Conservation (phyloP, 2,329 filamentous ascomycete species). For the Fusarium vanettenii region DNA sequence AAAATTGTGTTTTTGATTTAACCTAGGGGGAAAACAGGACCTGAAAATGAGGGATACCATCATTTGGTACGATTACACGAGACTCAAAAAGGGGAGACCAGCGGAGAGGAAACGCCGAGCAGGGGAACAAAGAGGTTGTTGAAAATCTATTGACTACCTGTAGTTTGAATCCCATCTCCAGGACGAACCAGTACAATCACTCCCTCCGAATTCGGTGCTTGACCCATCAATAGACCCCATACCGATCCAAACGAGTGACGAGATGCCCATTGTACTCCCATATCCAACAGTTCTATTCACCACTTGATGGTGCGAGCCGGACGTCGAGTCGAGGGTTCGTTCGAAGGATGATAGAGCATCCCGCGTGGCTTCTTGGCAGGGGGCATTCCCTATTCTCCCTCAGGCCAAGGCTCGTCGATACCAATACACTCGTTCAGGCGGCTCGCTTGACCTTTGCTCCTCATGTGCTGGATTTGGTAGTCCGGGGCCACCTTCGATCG, state of each 20-base stretch:
- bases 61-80: not conserved
- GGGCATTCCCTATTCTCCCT: slow-evolving; percentile 26
- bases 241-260: not conserved
- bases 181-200: not conserved
- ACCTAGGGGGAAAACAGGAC: not conserved
- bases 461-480: slow-evolving; percentile 2
- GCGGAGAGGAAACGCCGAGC: not conserved
- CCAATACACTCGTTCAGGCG: slow-evolving; percentile 29
- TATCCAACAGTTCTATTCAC: not conserved
- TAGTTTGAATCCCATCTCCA: not conserved
- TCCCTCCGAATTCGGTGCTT: not conserved
- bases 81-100: not conserved
- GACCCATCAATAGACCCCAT: not conserved
- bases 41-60: not conserved
- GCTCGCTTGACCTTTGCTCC: slow-evolving; percentile 38
- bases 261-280: not conserved
- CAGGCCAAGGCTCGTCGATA: slow-evolving; percentile 31
- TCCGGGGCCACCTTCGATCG: not conserved
- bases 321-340: not conserved
- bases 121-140: not conserved
- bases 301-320: not conserved
- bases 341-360: slow-evolving; percentile 7
- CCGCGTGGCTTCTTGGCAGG: not conserved
- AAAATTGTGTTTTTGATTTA: not conserved
- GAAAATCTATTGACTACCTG: not conserved